Evolutionary conservation across 345 rosid genomes (phyloP), one percentile per base, ranked within the genome.

Genomic region (Salix koriyanagi): DNA sequence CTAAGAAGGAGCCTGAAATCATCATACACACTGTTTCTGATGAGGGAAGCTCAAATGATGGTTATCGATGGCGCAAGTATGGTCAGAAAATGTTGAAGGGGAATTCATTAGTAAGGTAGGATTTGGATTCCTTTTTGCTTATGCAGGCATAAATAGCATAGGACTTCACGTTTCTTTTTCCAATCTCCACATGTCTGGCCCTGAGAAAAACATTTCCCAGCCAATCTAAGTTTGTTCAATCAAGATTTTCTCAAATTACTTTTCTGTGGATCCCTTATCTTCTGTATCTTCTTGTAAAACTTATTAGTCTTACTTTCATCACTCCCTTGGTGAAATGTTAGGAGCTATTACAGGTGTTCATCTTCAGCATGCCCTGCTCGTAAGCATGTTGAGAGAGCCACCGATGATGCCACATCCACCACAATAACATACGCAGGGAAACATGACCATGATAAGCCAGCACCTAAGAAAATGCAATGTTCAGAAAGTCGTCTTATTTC

Each of bases 311-410:
- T 8, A 56, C 58, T 50, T 46, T 61, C 15, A 6, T 36, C 6
- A 23, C 21, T 46, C 44, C 37, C 68, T 50, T 70, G 74, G 36
- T 36, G 36, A 48, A 34, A 71, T 65, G 25, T 25, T 26, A 81
- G 84, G 84, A 81, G 84, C 69, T 81, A 81, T 54, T 81, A 81
- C 65, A 69, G 80, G 58, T 81, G 84, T 78, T 73, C 84, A 41
- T 61, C 74, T 28, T 68, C 67, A 25, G 84, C 75, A 77, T 81
- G 84, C 50, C 77, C 84, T 64, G 74, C 77, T 4, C 77, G 74
- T 13, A 81, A 81, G 62, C 84, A 81, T 30, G 78, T 81, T 5
- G 84, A 81, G 80, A 77, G 66, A 25, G 70, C 61, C 16, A 11
- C 39, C 5, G 52, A 69, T 50, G 80, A 77, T 65, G 69, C 78